Conservation (phyloP, 371 early-diverging fungal genomes). For the Rhizopus stolonifer region DNA sequence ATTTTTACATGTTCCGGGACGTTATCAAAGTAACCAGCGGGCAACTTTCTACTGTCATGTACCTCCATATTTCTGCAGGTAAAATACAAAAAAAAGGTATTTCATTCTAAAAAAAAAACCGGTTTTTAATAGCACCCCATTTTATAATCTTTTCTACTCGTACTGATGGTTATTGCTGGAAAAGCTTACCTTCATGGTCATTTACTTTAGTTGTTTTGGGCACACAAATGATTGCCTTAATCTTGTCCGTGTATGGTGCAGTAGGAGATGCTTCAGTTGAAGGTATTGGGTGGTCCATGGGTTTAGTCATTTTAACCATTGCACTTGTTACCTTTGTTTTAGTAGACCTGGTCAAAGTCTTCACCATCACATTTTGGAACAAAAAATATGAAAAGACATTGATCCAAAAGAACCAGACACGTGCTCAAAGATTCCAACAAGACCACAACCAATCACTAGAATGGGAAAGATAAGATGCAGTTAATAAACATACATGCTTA, state of each 20-base stretch:
- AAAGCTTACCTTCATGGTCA: slow-evolving; percentile 73
- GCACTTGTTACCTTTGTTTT: slow-evolving; percentile 71
- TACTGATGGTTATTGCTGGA: slow-evolving; percentile 84
- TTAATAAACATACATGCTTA: too few relatives aligned
- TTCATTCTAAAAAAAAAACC: slow-evolving; percentile 47
- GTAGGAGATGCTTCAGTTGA: slow-evolving; percentile 31
- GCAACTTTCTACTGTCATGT: slow-evolving; percentile 76
- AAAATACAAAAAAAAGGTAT: slow-evolving; percentile 51
- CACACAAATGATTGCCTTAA: slow-evolving; percentile 88
- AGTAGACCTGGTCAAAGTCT: slow-evolving; percentile 81
- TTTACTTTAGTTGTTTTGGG: slow-evolving; percentile 83
- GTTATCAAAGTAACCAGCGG: slow-evolving; percentile 44
- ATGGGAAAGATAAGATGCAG: too few relatives aligned
- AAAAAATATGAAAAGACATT: background rate
- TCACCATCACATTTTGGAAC: slow-evolving; percentile 71
- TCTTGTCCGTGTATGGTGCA: slow-evolving; percentile 81
- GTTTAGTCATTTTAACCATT: slow-evolving; percentile 59
- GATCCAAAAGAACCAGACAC: slow-evolving; percentile 11
- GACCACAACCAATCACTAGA: slow-evolving; percentile 6
- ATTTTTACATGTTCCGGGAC: slow-evolving; percentile 74
- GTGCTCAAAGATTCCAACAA: slow-evolving; percentile 34
- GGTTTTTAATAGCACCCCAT: slow-evolving; percentile 72
- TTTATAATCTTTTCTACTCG: slow-evolving; percentile 95
- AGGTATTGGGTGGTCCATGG: slow-evolving; percentile 56
- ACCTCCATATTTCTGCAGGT: slow-evolving; percentile 84